A percentile compares a stretch with the other conserved stretches of the same genome.
These are phyloP conservation scores for Exserohilum rostratum DNA, from an alignment of 2,329 filamentous ascomycete species.

Conservation along the genomic window DNA sequence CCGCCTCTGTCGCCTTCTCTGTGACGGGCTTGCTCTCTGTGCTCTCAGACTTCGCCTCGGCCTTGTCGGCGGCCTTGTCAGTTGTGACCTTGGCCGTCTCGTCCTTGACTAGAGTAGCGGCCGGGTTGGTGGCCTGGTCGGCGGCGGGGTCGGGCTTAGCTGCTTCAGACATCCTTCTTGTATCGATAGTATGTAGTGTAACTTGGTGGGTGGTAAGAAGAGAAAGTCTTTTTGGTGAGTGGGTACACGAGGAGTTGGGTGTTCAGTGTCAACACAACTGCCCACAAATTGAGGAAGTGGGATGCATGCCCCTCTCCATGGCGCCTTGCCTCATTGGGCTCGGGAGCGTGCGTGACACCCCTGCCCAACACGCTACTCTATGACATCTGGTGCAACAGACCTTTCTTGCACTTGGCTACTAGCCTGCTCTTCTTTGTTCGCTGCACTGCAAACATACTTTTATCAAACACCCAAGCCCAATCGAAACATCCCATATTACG, in stretches of 20 bases:
- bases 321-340: slow-evolving; percentile 9
- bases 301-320: slow-evolving; percentile 15
- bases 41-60: slow-evolving; percentile 30
- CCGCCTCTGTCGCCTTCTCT: slow-evolving; percentile 47
- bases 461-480: background rate
- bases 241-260: slow-evolving; percentile 5
- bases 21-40: slow-evolving; percentile 60
- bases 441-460: background rate
- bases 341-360: slow-evolving; percentile 22
- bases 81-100: slow-evolving; percentile 55
- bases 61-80: slow-evolving; percentile 41
- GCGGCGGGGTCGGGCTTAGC: slow-evolving; percentile 51
- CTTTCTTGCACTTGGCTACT: background rate
- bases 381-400: background rate
- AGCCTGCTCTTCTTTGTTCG: background rate
- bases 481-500: background rate
- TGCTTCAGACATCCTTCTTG: slow-evolving; percentile 44
- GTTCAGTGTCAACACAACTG: slow-evolving; percentile 12
- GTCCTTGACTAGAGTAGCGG: slow-evolving; percentile 50
- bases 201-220: slow-evolving; percentile 5
- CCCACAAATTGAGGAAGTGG: slow-evolving; percentile 18
- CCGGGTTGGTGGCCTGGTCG: slow-evolving; percentile 47
- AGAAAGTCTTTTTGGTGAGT: slow-evolving; percentile 14
- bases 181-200: slow-evolving; percentile 7
- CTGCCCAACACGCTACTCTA: slow-evolving; percentile 3